Conservation (phyloP, 2,329 filamentous ascomycete genomes). For the Aspergillus pseudotamarii region DNA sequence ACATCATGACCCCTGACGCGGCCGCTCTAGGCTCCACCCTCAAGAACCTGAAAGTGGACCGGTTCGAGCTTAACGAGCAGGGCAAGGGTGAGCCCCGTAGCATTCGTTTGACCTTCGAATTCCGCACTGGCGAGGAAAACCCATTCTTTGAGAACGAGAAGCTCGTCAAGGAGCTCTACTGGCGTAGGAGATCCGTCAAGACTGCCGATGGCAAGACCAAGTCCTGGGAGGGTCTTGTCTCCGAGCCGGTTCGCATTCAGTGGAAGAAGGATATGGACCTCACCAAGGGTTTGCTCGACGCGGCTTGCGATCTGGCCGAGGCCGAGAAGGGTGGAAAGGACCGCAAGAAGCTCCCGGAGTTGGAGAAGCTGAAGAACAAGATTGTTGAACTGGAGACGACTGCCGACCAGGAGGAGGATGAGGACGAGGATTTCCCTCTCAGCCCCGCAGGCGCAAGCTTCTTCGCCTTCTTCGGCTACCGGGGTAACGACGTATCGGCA, state of each 20-base stretch:
- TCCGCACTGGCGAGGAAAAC: slow-evolving; percentile 65
- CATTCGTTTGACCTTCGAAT: slow-evolving; percentile 76
- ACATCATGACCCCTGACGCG: slow-evolving; percentile 78
- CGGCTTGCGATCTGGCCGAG: slow-evolving; percentile 70
- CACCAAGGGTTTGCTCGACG: slow-evolving; percentile 76
- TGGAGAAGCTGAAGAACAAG: slow-evolving; percentile 57
- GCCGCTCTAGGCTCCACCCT: slow-evolving; percentile 69
- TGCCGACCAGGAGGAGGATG: slow-evolving; percentile 32
- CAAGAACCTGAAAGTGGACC: slow-evolving; percentile 69
- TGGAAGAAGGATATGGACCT: slow-evolving; percentile 88
- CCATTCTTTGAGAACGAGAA: slow-evolving; percentile 76
- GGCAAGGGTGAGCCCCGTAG: slow-evolving; percentile 76
- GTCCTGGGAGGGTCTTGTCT: slow-evolving; percentile 76
- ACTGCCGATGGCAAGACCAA: slow-evolving; percentile 47
- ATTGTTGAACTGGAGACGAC: slow-evolving; percentile 45
- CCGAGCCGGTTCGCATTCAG: slow-evolving; percentile 82
- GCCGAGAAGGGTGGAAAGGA: slow-evolving; percentile 58
- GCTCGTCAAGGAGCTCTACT: slow-evolving; percentile 91
- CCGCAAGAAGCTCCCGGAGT: slow-evolving; percentile 55
- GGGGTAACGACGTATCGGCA: slow-evolving; percentile 67
- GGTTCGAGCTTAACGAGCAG: slow-evolving; percentile 70
- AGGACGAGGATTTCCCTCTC: slow-evolving; percentile 48
- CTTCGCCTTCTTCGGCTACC: slow-evolving; percentile 87
- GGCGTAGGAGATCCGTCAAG: slow-evolving; percentile 62
- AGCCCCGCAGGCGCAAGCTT: slow-evolving; percentile 73